phyloP scores from a whole-genome alignment of 78 protist species.

The Dictyostelium citrinum region DNA sequence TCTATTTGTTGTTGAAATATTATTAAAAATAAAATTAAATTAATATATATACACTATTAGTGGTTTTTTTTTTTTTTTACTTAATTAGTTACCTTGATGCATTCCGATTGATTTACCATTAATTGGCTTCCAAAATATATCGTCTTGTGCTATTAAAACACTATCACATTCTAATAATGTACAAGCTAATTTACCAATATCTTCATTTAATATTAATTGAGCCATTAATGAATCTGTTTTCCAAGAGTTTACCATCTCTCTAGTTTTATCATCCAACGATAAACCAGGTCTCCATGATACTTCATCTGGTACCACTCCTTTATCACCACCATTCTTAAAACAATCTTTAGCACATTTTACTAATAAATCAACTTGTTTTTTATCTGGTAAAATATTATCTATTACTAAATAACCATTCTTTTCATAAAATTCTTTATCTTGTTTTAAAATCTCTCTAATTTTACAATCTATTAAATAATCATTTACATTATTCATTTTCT shows the following conservation, averaged over 20 bases:
- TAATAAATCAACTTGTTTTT: not conserved
- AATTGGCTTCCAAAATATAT: constrained; percentile 17
- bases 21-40: too few species aligned
- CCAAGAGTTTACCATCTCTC: constrained; percentile 2
- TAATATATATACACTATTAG: too few species aligned
- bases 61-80: constrained; percentile 4
- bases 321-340: not conserved
- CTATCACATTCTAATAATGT: constrained; percentile 24
- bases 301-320: not conserved
- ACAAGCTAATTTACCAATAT: constrained; percentile 22
- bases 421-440: not conserved
- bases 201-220: not conserved
- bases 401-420: not conserved
- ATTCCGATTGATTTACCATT: not conserved
- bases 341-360: not conserved
- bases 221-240: constrained; percentile 15
- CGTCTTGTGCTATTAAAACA: constrained; percentile 58
- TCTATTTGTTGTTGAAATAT: too few species aligned
- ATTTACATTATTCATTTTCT: not conserved
- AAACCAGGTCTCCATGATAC: not conserved
- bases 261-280: not conserved
- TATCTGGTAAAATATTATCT: not conserved
- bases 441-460: not conserved
- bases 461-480: not conserved
- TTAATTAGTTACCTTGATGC: not conserved